Evolutionary conservation across 202 grass and related monocot species (phyloP).

Genomic region (Bolboschoenoplectus hybrid): DNA sequence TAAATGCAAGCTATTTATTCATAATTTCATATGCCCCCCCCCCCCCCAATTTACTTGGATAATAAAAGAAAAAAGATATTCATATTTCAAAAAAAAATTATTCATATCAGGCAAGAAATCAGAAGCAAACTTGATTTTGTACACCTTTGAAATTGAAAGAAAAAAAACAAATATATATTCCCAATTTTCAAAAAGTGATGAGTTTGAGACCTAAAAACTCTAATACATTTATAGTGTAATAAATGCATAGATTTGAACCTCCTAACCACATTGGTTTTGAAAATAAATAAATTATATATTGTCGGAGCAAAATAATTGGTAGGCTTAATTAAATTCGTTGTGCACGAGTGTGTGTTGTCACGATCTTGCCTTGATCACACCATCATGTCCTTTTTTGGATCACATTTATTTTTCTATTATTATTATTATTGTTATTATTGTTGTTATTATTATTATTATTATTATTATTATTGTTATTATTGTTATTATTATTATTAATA

Average conservation of each 20-base stretch:
- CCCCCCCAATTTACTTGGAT: too few species aligned
- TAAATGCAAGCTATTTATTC: background rate
- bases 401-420: background rate
- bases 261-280: background rate
- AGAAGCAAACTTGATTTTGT: constrained; percentile 5
- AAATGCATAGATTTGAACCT: constrained; percentile 21
- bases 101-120: too few species aligned
- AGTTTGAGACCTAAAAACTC: background rate
- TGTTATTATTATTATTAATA: too few species aligned
- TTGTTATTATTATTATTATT: background rate
- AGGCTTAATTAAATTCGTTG: background rate
- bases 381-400: background rate
- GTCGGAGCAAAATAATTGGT: background rate
- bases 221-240: constrained; percentile 18
- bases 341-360: constrained; percentile 39
- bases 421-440: background rate
- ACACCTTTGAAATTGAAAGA: background rate
- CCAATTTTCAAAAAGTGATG: background rate
- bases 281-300: background rate
- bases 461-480: background rate
- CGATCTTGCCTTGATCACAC: constrained; percentile 13
- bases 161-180: background rate
- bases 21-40: background rate
- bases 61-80: too few species aligned
- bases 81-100: too few species aligned